These are phyloP conservation scores for Aspergillus pseudoviridinutans DNA, from an alignment of 2,329 filamentous ascomycete genomes.

Conservation along the genomic window DNA sequence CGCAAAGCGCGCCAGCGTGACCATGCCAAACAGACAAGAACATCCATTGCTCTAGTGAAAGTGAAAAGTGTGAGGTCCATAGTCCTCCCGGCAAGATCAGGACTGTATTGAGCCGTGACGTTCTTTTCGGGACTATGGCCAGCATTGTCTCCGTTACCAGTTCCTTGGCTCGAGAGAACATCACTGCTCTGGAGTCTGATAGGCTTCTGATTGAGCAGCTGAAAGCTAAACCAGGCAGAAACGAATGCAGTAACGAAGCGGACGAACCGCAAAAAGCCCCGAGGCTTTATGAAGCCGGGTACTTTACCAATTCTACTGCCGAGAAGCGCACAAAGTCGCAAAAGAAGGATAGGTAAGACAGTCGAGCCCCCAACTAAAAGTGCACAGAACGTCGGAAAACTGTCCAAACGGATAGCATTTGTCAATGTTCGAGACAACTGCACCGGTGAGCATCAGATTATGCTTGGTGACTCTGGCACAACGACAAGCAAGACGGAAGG, in stretches of 20 bases:
- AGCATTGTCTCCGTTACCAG: slow-evolving; percentile 4
- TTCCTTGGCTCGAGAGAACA: slow-evolving; percentile 5
- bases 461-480: neutral
- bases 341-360: slow-evolving; percentile 35
- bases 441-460: slow-evolving; percentile 17
- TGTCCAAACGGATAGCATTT: slow-evolving; percentile 40
- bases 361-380: slow-evolving; percentile 51
- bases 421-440: slow-evolving; percentile 39
- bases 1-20: slow-evolving; percentile 40
- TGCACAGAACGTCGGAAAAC: slow-evolving; percentile 52
- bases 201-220: slow-evolving; percentile 43
- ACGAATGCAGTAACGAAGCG: slow-evolving; percentile 45
- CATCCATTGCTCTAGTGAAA: slow-evolving; percentile 66
- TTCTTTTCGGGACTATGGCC: slow-evolving; percentile 2
- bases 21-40: slow-evolving; percentile 65
- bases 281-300: slow-evolving; percentile 14
- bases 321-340: slow-evolving; percentile 23
- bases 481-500: neutral
- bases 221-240: slow-evolving; percentile 49
- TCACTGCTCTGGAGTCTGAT: slow-evolving; percentile 13
- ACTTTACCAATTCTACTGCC: slow-evolving; percentile 15
- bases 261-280: slow-evolving; percentile 20
- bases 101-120: slow-evolving; percentile 15
- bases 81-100: slow-evolving; percentile 62
- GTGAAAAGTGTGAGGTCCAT: slow-evolving; percentile 81